Evolutionary conservation across 805 yeast genomes (phyloP).

Genomic region (Nakazawaea wickerhamii): DNA sequence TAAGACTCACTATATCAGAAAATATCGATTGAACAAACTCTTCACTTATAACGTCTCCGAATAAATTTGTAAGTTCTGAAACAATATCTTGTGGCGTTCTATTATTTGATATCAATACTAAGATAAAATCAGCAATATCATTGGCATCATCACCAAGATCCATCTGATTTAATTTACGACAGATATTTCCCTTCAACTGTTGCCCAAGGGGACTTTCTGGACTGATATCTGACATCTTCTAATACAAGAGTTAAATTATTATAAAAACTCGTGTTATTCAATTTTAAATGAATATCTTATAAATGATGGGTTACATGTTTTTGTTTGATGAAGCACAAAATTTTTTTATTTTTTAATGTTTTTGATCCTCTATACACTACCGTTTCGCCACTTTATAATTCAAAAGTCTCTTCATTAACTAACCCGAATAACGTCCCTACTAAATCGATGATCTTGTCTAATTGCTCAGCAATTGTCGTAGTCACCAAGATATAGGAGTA

Average conservation of each 20-base stretch:
- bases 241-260: too few species aligned
- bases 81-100: constrained; percentile 56
- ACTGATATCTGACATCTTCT: constrained; percentile 20
- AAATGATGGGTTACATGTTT: not conserved
- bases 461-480: constrained; percentile 57
- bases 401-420: constrained; percentile 57
- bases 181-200: constrained; percentile 38
- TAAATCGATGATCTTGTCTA: constrained; percentile 49
- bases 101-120: constrained; percentile 65
- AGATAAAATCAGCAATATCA: constrained; percentile 69
- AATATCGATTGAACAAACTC: constrained; percentile 53
- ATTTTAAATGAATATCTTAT: too few species aligned
- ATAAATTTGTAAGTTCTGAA: constrained; percentile 53
- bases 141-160: constrained; percentile 46
- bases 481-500: constrained; percentile 75
- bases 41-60: constrained; percentile 55
- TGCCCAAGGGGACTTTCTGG: constrained; percentile 31
- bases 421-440: constrained; percentile 61
- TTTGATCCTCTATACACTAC: not conserved
- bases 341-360: constrained; percentile 1
- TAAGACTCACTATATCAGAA: constrained; percentile 45
- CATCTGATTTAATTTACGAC: constrained; percentile 33
- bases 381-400: constrained; percentile 26
- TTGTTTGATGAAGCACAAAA: not conserved
- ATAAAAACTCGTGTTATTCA: too few species aligned